These are phyloP conservation scores for Coniella lustricola DNA, from an alignment of 2,329 filamentous ascomycete species.

Conservation along the genomic window DNA sequence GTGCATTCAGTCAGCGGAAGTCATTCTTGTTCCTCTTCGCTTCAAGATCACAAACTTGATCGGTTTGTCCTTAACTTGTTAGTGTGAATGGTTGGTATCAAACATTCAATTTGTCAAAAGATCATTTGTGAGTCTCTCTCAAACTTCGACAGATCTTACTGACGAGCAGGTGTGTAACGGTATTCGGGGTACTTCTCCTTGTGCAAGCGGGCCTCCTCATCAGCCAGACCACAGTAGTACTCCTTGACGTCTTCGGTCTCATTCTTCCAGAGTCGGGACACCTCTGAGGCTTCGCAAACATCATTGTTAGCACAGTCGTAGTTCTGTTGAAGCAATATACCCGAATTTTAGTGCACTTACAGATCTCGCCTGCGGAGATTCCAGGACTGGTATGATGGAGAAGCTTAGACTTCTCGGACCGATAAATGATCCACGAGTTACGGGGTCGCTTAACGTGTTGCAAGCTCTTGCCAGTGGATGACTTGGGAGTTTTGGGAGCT, in stretches of 20 bases:
- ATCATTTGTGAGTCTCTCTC: too few relatives aligned
- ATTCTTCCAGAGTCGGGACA: conserved; percentile 4
- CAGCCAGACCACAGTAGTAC: conserved; percentile 2
- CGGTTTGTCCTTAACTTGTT: too few relatives aligned
- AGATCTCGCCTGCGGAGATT: conserved; percentile 4
- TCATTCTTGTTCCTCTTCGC: too few relatives aligned
- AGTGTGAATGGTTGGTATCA: too few relatives aligned
- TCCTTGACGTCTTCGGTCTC: not conserved
- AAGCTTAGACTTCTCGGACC: conserved; percentile 5
- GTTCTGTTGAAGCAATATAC: not conserved
- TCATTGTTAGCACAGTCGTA: not conserved
- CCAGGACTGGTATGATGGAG: not conserved
- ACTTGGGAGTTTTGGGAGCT: too few relatives aligned
- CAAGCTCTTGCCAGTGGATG: not conserved
- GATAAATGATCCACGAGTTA: conserved; percentile 19
- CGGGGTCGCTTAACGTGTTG: conserved; percentile 18
- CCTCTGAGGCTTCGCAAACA: not conserved
- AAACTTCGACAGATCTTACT: too few relatives aligned
- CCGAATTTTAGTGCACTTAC: not conserved
- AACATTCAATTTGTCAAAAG: too few relatives aligned
- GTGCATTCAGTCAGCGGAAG: too few relatives aligned
- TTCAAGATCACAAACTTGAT: too few relatives aligned
- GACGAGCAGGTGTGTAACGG: conserved; percentile 1
- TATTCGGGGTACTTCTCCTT: conserved; percentile 8
- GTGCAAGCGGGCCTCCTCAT: not conserved